Evolutionary conservation across 176 grass and related monocot genomes (phyloP), one percentile per base, ranked within the genome.

Genomic region (Dendrocalamus sinicus): DNA sequence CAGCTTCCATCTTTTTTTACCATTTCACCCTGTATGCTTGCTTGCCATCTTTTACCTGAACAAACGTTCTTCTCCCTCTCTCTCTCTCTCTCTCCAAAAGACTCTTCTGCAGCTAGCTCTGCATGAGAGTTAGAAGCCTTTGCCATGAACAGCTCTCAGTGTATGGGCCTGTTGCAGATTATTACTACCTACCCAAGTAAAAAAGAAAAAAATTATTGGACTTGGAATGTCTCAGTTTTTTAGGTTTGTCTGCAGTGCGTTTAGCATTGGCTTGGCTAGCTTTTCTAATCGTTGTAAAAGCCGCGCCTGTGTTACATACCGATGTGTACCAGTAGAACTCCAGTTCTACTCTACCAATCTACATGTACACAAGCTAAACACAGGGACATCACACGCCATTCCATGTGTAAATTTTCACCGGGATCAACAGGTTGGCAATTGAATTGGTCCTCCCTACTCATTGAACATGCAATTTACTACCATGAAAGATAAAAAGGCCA

Each of bases 221-320:
- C 48, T 78, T 7, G 51, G 54, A 77, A 77, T 77, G 72, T 28
- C 69, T 16, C 41, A 0, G 32, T 53, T 45, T 50, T 75, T 65
- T 6, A 67, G 22, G 57, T 55, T 1, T 75, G 32, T 74, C 67
- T 63, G 65, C 53, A 70, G 14, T 53, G 45, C 35, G 8, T 79
- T 72, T 8, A 70, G 59, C 23, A 44, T 47, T 86, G 77, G n/a
- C 14, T 46, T 52, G 10, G 44, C 12, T 10, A 77, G 16, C 72
- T 55, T 71, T 69, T 53, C 23, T 81, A 23, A 76, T 47, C 77
- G 61, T 87, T 73, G 13, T 70, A 51, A 85, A 85, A 85, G 69
- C 68, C 68, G 60, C 32, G 67, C 3, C 7, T 7, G 22, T 63
- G 24, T 79, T 51, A 70, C 32, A 20, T 23, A 23, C 2, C 20